These are phyloP conservation scores for Lipomyces yamadae DNA, from an alignment of 805 yeast species.

Conservation along the genomic window DNA sequence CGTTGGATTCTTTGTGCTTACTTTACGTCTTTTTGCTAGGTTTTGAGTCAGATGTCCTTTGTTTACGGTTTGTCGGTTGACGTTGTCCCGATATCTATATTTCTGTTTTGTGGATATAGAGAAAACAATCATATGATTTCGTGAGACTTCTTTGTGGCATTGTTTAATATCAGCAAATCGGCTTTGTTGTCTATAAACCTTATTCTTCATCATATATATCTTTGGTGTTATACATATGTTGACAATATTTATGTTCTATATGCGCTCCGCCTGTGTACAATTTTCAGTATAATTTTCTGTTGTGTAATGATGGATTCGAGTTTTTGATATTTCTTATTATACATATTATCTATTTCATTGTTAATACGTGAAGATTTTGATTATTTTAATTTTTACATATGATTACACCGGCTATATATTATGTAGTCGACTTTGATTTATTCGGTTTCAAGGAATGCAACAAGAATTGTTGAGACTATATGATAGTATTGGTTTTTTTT, in stretches of 20 bases:
- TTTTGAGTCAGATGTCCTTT: background rate
- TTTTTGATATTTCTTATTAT: constrained; percentile 5
- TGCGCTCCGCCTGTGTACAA: constrained; percentile 2
- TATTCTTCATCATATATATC: constrained; percentile 7
- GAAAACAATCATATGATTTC: background rate
- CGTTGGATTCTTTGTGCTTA: too few relatives aligned
- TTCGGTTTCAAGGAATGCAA: background rate
- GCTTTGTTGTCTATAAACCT: background rate
- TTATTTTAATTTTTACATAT: constrained; percentile 6
- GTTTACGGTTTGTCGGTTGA: background rate
- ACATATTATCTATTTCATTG: constrained; percentile 4
- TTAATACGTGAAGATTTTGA: background rate
- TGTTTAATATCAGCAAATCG: constrained; percentile 7
- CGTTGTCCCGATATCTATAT: background rate
- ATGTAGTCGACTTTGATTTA: background rate
- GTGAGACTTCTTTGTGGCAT: background rate
- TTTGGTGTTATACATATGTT: constrained; percentile 4
- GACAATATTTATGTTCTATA: background rate
- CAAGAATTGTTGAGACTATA: background rate
- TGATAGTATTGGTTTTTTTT: background rate
- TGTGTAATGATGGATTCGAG: constrained; percentile 8
- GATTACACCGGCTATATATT: background rate
- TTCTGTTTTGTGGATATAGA: background rate
- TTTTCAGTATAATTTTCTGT: background rate
- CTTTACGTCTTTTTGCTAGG: background rate